These are phyloP conservation scores for Fusarium hainanense DNA, from an alignment of 2,329 filamentous ascomycete species.

Conservation along the genomic window DNA sequence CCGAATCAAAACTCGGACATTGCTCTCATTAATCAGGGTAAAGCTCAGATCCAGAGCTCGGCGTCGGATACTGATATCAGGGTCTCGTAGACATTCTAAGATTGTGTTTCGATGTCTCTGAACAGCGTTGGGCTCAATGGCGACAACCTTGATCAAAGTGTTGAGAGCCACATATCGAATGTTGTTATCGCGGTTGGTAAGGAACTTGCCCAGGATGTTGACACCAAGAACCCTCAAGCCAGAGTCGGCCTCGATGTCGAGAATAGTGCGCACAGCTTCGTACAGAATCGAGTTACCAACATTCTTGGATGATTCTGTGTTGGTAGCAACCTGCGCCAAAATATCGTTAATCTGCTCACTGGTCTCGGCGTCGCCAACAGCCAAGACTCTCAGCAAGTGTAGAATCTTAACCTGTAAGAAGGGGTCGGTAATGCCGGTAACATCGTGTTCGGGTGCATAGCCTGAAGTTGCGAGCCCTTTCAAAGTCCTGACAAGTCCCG, in stretches of 20 bases:
- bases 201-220: constrained; percentile 97
- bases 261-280: constrained; percentile 94
- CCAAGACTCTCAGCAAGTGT: constrained; percentile 84
- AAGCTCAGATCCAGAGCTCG: constrained; percentile 98
- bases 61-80: constrained; percentile 96
- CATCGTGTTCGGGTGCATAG: constrained; percentile 97
- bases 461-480: constrained; percentile 94
- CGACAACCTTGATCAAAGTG: constrained; percentile 97
- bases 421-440: constrained; percentile 96
- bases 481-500: constrained; percentile 85
- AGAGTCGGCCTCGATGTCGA: constrained; percentile 98
- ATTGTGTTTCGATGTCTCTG: constrained; percentile 98
- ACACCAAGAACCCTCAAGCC: constrained; percentile 93
- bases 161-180: constrained; percentile 98
- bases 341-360: constrained; percentile 99
- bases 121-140: constrained; percentile 96
- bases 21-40: constrained; percentile 96
- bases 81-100: constrained; percentile 92
- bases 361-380: constrained; percentile 83
- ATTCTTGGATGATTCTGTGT: constrained; percentile 98
- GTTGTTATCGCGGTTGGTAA: constrained; percentile 99
- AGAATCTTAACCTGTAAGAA: constrained; percentile 98
- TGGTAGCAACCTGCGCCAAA: constrained; percentile 94
- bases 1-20: constrained; percentile 91
- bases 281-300: constrained; percentile 98